A percentile compares a stretch with the other conserved stretches of the same genome.
Evolutionary conservation across 345 rosid species (phyloP).

Genomic region (Hibiscus trionum): DNA sequence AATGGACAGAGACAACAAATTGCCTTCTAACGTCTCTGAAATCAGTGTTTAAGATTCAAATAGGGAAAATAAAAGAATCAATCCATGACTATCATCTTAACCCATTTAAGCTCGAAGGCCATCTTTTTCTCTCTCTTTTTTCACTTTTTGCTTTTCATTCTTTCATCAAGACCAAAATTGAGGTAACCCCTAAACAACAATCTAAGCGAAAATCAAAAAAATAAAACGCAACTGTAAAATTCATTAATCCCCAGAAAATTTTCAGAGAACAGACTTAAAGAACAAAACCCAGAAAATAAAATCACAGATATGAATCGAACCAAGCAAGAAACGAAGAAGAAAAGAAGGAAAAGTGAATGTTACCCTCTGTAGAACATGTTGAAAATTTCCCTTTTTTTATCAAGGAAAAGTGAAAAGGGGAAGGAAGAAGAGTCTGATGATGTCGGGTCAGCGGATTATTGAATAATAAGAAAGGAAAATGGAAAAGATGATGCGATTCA

Average conservation of each 20-base stretch:
- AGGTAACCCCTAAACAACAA: not conserved
- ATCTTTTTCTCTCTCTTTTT: not conserved
- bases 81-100: not conserved
- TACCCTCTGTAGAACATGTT: conserved; percentile 42
- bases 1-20: not conserved
- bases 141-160: not conserved
- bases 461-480: not conserved
- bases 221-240: not conserved
- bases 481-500: not conserved
- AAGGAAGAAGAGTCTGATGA: not conserved
- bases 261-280: not conserved
- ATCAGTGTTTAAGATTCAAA: not conserved
- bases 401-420: no score
- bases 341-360: not conserved
- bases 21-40: not conserved
- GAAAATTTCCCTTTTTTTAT: not conserved
- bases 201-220: not conserved
- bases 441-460: not conserved
- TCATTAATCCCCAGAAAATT: not conserved
- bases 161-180: not conserved
- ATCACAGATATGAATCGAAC: not conserved
- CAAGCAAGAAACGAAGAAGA: not conserved
- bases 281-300: not conserved
- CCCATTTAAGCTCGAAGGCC: not conserved
- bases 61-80: not conserved